Evolutionary conservation across 2,329 filamentous ascomycete genomes (phyloP).

Genomic region (Trichoderma polysporum): DNA sequence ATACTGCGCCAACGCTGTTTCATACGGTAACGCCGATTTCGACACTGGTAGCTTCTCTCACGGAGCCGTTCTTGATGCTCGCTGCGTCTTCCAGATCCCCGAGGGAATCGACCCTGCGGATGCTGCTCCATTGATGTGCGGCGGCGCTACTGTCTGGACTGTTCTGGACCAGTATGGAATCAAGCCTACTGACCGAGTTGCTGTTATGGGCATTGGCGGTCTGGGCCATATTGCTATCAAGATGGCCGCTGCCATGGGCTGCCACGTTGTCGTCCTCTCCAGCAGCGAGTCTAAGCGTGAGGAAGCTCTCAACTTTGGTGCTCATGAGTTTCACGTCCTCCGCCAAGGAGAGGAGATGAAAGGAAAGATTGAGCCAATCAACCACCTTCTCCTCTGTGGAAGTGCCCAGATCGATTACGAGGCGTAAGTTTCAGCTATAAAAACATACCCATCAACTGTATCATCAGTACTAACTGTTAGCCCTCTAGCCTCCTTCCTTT

Average conservation of each 20-base stretch:
- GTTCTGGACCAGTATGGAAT: conserved; percentile 62
- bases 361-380: conserved; percentile 55
- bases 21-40: conserved; percentile 50
- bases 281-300: conserved; percentile 52
- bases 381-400: conserved; percentile 53
- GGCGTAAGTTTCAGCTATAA: not conserved
- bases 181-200: conserved; percentile 67
- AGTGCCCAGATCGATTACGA: conserved; percentile 18
- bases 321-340: conserved; percentile 48
- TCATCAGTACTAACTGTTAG: not conserved
- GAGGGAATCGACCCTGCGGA: conserved; percentile 41
- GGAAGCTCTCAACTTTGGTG: conserved; percentile 58
- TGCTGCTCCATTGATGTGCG: conserved; percentile 67
- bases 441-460: not conserved
- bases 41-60: conserved; percentile 34
- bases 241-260: conserved; percentile 66
- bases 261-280: conserved; percentile 61
- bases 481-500: not conserved
- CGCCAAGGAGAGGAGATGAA: conserved; percentile 51
- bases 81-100: conserved; percentile 53
- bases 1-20: conserved; percentile 45
- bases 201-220: conserved; percentile 67
- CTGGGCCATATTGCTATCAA: conserved; percentile 68
- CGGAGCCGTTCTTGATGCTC: conserved; percentile 31
- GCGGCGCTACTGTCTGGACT: conserved; percentile 66